Base-by-base conservation (phyloP, 306 rosid species). In the Delonix regia region DNA sequence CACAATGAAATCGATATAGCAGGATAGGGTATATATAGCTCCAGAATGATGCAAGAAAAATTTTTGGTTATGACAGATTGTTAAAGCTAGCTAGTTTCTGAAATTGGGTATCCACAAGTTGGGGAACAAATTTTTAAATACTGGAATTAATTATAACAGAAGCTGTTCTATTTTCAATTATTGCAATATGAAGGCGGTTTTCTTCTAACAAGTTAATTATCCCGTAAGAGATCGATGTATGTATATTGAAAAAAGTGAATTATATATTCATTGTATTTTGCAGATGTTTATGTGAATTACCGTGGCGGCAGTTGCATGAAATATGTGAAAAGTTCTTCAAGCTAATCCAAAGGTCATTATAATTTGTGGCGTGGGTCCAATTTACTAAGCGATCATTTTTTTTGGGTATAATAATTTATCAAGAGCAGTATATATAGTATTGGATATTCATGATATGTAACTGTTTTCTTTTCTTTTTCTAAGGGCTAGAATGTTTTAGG, bases 341-440 rank as follows among this genome's bases (percentile, higher is more conserved):
- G 28, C 28, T 14, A 13, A 27, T 59, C 36, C 39, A 59, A 14
- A 13, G 8, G 39, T 62, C 53, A n/a, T 51, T 51, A 52, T 76
- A 66, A 52, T 51, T 36, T 38, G 80, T 77, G 60, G 80, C 25
- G 80, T 77, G 60, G 80, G 80, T 66, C 80, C 80, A 65, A 16
- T n/a, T n/a, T n/a, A n/a, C n/a, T n/a, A n/a, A n/a, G n/a, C n/a
- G n/a, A n/a, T n/a, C n/a, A n/a, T n/a, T n/a, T n/a, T n/a, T n/a
- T n/a, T n/a, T n/a, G n/a, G n/a, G n/a, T n/a, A n/a, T n/a, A n/a
- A n/a, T n/a, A n/a, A n/a, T n/a, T n/a, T n/a, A n/a, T n/a, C n/a
- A n/a, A n/a, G n/a, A n/a, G n/a, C n/a, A n/a, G n/a, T n/a, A n/a
- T n/a, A n/a, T n/a, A n/a, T n/a, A n/a, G n/a, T n/a, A n/a, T n/a